A percentile compares a stretch with the other conserved stretches of the same genome.
Evolutionary conservation across 768 basidiomycete species (phyloP).

Genomic region (Phallus indusiatus): DNA sequence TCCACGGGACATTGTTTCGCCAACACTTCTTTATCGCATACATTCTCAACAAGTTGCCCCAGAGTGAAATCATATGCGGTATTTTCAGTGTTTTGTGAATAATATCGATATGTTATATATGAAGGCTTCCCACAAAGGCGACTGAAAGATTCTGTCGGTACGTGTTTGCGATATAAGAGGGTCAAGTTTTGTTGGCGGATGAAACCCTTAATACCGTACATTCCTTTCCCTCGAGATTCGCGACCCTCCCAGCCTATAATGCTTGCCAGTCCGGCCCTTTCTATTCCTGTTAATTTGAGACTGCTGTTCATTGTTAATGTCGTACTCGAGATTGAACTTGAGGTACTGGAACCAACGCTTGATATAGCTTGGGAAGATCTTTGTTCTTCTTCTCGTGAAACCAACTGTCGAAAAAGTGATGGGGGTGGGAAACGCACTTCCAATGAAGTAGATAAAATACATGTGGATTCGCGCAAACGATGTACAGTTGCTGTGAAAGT

Average conservation of each 20-base stretch:
- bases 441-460: slow-evolving; percentile 44
- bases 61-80: slow-evolving; percentile 14
- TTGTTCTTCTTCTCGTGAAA: slow-evolving; percentile 37
- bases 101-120: slow-evolving; percentile 46
- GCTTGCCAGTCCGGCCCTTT: slow-evolving; percentile 41
- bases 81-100: slow-evolving; percentile 28
- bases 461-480: slow-evolving; percentile 30
- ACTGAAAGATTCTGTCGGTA: slow-evolving; percentile 11
- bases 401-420: slow-evolving; percentile 37
- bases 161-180: slow-evolving; percentile 37
- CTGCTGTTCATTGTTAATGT: background rate
- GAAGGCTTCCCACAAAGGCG: slow-evolving; percentile 35
- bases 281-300: slow-evolving; percentile 43
- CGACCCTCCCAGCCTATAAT: slow-evolving; percentile 53
- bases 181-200: slow-evolving; percentile 49
- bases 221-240: slow-evolving; percentile 31
- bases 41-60: slow-evolving; percentile 8
- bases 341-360: background rate
- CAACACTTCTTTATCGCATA: slow-evolving; percentile 3
- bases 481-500: slow-evolving; percentile 32
- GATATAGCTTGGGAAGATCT: background rate
- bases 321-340: slow-evolving; percentile 5
- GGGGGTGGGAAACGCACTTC: slow-evolving; percentile 42
- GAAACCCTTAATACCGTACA: slow-evolving; percentile 45
- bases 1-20: slow-evolving; percentile 15